phyloP scores from a whole-genome alignment of 768 basidiomycete genomes.

The Podaxis sp. region DNA sequence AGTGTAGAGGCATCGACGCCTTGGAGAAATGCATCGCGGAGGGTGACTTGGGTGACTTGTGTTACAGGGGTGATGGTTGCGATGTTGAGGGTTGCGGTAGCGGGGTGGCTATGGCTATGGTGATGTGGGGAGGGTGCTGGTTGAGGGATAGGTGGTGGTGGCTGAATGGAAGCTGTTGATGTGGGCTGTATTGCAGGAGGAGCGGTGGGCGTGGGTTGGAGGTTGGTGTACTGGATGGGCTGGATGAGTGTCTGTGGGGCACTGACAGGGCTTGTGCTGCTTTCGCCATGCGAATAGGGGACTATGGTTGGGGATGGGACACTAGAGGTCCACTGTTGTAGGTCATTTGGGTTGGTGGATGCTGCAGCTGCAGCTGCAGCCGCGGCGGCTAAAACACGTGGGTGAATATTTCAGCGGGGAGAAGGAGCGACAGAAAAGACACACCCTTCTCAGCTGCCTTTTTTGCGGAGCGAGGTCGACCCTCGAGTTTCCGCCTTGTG shows the following conservation, averaged over 20 bases:
- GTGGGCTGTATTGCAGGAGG: conserved; percentile 25
- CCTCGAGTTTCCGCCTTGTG: conserved; percentile 56
- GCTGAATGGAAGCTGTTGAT: conserved; percentile 20
- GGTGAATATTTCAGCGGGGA: neutral
- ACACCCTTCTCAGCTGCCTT: conserved; percentile 52
- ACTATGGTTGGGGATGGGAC: conserved; percentile 35
- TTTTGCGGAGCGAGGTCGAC: conserved; percentile 51
- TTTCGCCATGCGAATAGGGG: conserved; percentile 40
- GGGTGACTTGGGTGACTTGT: conserved; percentile 29
- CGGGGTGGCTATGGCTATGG: conserved; percentile 18
- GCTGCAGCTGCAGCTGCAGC: conserved; percentile 10
- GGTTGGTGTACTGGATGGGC: conserved; percentile 42
- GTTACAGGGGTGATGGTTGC: conserved; percentile 22
- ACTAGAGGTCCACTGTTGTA: conserved; percentile 39
- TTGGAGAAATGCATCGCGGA: conserved; percentile 49
- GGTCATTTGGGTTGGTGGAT: conserved; percentile 7
- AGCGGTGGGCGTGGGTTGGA: conserved; percentile 32
- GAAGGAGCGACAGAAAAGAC: neutral
- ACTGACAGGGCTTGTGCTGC: conserved; percentile 35
- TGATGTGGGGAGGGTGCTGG: conserved; percentile 21
- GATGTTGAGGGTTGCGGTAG: conserved; percentile 22
- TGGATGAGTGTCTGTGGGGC: conserved; percentile 30
- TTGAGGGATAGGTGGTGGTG: conserved; percentile 18
- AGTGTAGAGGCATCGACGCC: conserved; percentile 48
- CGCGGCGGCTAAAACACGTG: conserved; percentile 16